Conservation (phyloP, 2,329 filamentous ascomycete genomes). For the Aspergillus sp. region DNA sequence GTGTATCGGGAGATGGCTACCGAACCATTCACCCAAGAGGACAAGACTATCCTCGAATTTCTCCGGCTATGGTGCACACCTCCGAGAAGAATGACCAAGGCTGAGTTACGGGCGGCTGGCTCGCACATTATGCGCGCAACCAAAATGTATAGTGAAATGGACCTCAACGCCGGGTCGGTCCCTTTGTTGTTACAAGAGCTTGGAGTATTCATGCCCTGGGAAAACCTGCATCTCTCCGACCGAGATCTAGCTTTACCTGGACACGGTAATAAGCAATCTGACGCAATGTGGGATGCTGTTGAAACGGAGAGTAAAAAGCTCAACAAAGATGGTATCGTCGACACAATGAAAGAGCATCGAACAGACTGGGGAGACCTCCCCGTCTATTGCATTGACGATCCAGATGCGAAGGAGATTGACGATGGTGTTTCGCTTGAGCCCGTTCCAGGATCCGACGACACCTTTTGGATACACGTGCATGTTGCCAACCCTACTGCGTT, state of each 20-base stretch:
- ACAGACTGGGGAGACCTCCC: slow-evolving; percentile 61
- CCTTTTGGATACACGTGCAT: slow-evolving; percentile 66
- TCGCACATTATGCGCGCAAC: slow-evolving; percentile 61
- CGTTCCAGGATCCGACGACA: slow-evolving; percentile 47
- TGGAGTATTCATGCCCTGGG: slow-evolving; percentile 63
- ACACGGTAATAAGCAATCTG: slow-evolving; percentile 39
- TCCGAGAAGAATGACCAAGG: slow-evolving; percentile 42
- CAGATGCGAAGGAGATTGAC: slow-evolving; percentile 62
- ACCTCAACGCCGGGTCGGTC: slow-evolving; percentile 44
- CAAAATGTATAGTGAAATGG: slow-evolving; percentile 57
- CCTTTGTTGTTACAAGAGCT: slow-evolving; percentile 64
- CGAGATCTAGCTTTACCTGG: slow-evolving; percentile 58
- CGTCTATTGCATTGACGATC: slow-evolving; percentile 64
- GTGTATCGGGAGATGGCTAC: slow-evolving; percentile 39
- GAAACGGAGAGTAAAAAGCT: slow-evolving; percentile 33
- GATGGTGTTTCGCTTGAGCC: slow-evolving; percentile 65
- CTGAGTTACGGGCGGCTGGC: slow-evolving; percentile 54
- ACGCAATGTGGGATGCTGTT: slow-evolving; percentile 37
- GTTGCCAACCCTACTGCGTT: slow-evolving; percentile 69
- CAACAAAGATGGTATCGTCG: slow-evolving; percentile 43
- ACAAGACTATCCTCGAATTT: slow-evolving; percentile 60
- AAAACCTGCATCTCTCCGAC: slow-evolving; percentile 58
- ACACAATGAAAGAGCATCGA: slow-evolving; percentile 61
- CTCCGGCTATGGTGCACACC: slow-evolving; percentile 57
- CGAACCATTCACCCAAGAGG: slow-evolving; percentile 52